Conservation (phyloP, 805 yeast species). For the Metschnikowia sp. region DNA sequence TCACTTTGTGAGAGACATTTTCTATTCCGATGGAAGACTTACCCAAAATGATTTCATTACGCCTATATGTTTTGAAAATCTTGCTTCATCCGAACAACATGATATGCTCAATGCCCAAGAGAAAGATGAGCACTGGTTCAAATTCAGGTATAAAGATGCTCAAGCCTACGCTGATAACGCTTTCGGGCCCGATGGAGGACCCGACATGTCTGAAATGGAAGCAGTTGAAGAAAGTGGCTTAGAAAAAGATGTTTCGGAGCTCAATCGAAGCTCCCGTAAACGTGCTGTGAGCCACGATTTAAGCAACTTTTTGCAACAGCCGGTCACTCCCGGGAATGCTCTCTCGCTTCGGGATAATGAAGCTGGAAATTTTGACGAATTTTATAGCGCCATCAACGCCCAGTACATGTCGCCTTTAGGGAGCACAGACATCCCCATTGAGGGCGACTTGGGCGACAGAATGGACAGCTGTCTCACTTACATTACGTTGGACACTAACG, state of each 20-base stretch:
- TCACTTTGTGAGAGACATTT: slow-evolving; percentile 29
- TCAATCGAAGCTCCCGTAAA: neutral
- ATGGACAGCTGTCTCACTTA: slow-evolving; percentile 57
- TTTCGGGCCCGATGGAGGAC: slow-evolving; percentile 19
- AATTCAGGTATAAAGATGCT: slow-evolving; percentile 9
- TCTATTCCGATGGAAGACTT: slow-evolving; percentile 40
- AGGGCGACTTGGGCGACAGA: slow-evolving; percentile 53
- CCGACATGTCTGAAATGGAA: slow-evolving; percentile 24
- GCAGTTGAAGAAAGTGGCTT: slow-evolving; percentile 28
- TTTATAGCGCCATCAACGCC: slow-evolving; percentile 23
- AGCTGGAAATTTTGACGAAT: slow-evolving; percentile 19
- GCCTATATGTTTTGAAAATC: slow-evolving; percentile 32
- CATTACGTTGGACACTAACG: slow-evolving; percentile 70
- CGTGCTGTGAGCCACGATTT: slow-evolving; percentile 3
- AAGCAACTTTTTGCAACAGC: slow-evolving; percentile 10
- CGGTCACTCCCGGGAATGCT: slow-evolving; percentile 4
- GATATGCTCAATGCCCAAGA: slow-evolving; percentile 15
- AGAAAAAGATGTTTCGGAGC: slow-evolving; percentile 12
- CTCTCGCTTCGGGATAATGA: slow-evolving; percentile 6
- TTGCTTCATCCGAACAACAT: slow-evolving; percentile 15
- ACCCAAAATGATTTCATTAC: slow-evolving; percentile 39
- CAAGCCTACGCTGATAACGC: slow-evolving; percentile 19
- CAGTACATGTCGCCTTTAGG: slow-evolving; percentile 17
- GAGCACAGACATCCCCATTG: slow-evolving; percentile 18
- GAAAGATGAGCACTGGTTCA: slow-evolving; percentile 29